Conservation (phyloP, 2,329 filamentous ascomycete species). For the Tolypocladium inflatum region DNA sequence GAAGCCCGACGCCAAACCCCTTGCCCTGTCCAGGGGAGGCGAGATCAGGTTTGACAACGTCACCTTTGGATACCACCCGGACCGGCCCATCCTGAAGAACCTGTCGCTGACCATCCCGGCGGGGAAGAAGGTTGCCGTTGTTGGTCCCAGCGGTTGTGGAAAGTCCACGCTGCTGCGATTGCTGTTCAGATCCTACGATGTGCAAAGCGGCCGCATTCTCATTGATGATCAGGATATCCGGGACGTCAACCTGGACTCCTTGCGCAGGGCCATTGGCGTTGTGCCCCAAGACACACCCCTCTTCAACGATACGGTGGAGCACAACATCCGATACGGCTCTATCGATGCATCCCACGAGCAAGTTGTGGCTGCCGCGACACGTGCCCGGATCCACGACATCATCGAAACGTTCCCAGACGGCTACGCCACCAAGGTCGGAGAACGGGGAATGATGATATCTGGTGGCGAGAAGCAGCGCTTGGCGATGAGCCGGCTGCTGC, state of each 20-base stretch:
- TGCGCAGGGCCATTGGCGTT: constrained; percentile 81
- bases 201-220: constrained; percentile 72
- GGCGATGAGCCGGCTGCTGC: constrained; percentile 70
- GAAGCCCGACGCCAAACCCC: constrained; percentile 59
- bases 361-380: constrained; percentile 67
- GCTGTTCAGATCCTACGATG: constrained; percentile 91
- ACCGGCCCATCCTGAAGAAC: constrained; percentile 79
- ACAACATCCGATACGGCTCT: constrained; percentile 90
- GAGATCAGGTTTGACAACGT: constrained; percentile 95
- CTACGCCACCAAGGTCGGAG: constrained; percentile 84
- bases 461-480: constrained; percentile 90
- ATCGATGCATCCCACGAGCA: constrained; percentile 65
- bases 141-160: constrained; percentile 90
- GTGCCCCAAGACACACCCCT: constrained; percentile 95
- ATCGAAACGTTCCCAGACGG: constrained; percentile 75
- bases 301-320: constrained; percentile 92
- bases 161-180: constrained; percentile 90
- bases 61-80: constrained; percentile 80
- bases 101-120: constrained; percentile 84
- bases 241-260: constrained; percentile 69
- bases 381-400: constrained; percentile 78
- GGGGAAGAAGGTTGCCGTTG: constrained; percentile 90
- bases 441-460: constrained; percentile 93
- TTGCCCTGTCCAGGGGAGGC: constrained; percentile 66
- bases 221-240: constrained; percentile 92